Conservation (phyloP, 2,329 filamentous ascomycete species). For the Diaporthe sp. region DNA sequence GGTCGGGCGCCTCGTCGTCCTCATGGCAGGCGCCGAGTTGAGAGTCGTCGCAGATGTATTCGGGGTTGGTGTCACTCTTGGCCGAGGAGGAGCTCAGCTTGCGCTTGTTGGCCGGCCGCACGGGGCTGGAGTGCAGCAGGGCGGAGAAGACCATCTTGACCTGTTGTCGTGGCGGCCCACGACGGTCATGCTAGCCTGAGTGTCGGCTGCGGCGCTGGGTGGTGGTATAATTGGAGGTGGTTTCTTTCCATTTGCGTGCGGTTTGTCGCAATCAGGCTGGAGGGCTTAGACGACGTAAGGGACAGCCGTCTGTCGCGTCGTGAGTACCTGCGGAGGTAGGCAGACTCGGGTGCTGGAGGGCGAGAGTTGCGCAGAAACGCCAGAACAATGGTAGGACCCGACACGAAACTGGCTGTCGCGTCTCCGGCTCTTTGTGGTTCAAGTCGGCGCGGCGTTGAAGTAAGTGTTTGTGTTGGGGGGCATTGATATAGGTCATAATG, state of each 20-base stretch:
- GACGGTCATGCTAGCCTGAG: conserved; percentile 24
- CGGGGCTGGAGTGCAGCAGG: conserved; percentile 54
- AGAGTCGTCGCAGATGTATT: conserved; percentile 69
- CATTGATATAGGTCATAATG: conserved; percentile 25
- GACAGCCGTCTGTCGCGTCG: conserved; percentile 23
- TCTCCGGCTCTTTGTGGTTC: background rate
- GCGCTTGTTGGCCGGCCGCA: conserved; percentile 43
- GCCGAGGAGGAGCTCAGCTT: conserved; percentile 50
- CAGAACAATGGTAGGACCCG: conserved; percentile 1
- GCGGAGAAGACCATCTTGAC: conserved; percentile 63
- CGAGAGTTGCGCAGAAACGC: background rate
- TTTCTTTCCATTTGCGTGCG: conserved; percentile 21
- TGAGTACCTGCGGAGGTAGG: background rate
- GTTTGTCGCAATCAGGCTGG: background rate
- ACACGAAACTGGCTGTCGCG: background rate
- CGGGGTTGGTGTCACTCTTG: conserved; percentile 49
- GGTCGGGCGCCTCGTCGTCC: conserved; percentile 69
- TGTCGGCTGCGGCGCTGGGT: conserved; percentile 15
- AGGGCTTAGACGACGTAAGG: background rate
- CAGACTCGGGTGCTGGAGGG: background rate
- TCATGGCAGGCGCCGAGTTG: conserved; percentile 60
- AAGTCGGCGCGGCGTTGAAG: background rate
- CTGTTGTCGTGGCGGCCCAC: conserved; percentile 51
- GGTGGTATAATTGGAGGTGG: background rate
- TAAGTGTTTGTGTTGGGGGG: conserved; percentile 14